Conservation (phyloP, 1,284 basidiomycete genomes). For the Ustilago tritici region DNA sequence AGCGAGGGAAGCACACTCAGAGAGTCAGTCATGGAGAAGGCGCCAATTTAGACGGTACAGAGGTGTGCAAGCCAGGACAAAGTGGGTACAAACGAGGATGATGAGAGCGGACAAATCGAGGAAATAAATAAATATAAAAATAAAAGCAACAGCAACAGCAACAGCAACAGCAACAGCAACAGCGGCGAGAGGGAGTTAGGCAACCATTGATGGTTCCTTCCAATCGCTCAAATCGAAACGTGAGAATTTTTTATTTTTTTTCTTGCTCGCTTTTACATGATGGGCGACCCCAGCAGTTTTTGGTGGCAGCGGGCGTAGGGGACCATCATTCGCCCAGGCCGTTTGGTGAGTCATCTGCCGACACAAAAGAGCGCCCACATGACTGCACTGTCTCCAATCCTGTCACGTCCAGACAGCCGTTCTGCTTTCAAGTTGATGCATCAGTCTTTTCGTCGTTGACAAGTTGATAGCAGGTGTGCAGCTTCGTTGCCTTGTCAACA, state of each 20-base stretch:
- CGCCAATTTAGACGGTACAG: too few species aligned
- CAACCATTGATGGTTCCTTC: background rate
- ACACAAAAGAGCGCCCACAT: background rate
- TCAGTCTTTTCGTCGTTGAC: background rate
- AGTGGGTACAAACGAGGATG: background rate
- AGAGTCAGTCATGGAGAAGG: background rate
- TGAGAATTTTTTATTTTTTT: background rate
- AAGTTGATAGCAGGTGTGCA: background rate
- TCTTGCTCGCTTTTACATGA: too few species aligned
- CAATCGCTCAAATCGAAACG: background rate
- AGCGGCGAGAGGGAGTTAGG: background rate
- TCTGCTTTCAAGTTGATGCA: background rate
- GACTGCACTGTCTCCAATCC: background rate
- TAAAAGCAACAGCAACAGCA: slow-evolving; percentile 1
- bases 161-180: slow-evolving; percentile 12
- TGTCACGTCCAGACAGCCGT: background rate
- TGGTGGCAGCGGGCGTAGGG: background rate
- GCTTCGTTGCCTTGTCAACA: background rate
- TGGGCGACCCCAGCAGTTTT: background rate
- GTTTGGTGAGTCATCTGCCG: background rate
- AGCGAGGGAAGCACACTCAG: background rate
- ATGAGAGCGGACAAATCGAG: slow-evolving; percentile 4
- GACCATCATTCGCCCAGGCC: background rate
- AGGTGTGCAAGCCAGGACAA: background rate
- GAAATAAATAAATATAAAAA: too few species aligned